Percentiles rank a stretch among this genome's conserved stretches.
Conservation (phyloP, 2,329 filamentous ascomycete species). For the Cephalotrichum gorgonifer region DNA sequence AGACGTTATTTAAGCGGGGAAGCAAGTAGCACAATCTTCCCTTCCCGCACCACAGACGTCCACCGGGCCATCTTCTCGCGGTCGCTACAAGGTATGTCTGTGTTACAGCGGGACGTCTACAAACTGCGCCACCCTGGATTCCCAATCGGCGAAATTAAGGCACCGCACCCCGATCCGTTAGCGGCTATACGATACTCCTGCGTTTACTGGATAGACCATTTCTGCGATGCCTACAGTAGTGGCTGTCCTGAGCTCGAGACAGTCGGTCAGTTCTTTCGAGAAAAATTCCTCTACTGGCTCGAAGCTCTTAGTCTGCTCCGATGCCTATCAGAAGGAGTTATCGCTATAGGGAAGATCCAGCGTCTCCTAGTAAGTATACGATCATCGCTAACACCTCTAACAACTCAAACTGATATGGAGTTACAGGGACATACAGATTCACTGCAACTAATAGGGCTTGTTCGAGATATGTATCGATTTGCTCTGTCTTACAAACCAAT, state of each 20-base stretch:
- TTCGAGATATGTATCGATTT: constrained; percentile 18
- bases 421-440: constrained; percentile 1
- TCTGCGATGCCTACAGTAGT: constrained; percentile 12
- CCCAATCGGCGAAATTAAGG: constrained; percentile 11
- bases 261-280: background rate
- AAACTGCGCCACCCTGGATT: constrained; percentile 12
- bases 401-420: constrained; percentile 1
- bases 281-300: constrained; percentile 23
- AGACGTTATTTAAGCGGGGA: constrained; percentile 22
- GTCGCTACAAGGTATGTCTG: constrained; percentile 20
- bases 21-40: constrained; percentile 15
- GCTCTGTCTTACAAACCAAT: constrained; percentile 11
- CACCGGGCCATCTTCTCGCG: constrained; percentile 21
- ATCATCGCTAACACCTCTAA: background rate
- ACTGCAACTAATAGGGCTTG: constrained; percentile 7
- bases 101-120: constrained; percentile 24
- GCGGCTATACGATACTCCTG: constrained; percentile 15
- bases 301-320: constrained; percentile 23
- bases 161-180: constrained; percentile 10
- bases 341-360: constrained; percentile 12
- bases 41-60: constrained; percentile 11
- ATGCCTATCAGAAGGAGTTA: constrained; percentile 13
- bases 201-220: constrained; percentile 22
- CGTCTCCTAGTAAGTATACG: constrained; percentile 6
- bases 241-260: background rate